phyloP scores from a whole-genome alignment of 2,329 filamentous ascomycete genomes.

The Atkinsonella hypoxylon region DNA sequence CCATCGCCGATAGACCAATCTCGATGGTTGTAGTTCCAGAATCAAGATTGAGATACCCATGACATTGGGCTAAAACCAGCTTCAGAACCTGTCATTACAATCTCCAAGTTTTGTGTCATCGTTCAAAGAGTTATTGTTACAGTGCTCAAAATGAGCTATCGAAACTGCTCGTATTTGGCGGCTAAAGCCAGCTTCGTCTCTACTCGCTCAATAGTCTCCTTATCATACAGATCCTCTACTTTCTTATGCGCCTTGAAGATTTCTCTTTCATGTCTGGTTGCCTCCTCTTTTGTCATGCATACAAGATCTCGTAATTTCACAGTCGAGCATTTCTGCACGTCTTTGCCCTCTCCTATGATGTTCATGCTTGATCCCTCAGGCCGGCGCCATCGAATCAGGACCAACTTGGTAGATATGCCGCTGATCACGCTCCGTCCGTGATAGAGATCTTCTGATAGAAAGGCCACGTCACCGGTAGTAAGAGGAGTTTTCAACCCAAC shows the following conservation, averaged over 20 bases:
- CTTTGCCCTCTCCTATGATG: slow-evolving; percentile 48
- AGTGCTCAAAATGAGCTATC: slow-evolving; percentile 13
- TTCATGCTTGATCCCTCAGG: slow-evolving; percentile 47
- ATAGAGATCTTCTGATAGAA: slow-evolving; percentile 82
- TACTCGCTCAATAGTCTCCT: slow-evolving; percentile 53
- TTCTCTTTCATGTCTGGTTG: slow-evolving; percentile 64
- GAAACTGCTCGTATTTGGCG: slow-evolving; percentile 42
- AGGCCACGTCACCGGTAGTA: slow-evolving; percentile 70
- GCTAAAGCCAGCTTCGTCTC: slow-evolving; percentile 57
- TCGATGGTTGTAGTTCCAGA: too few relatives aligned
- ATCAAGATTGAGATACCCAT: too few relatives aligned
- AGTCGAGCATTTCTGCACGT: slow-evolving; percentile 67
- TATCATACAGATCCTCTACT: slow-evolving; percentile 63
- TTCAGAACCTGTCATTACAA: neutral
- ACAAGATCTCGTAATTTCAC: slow-evolving; percentile 63
- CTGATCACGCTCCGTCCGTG: slow-evolving; percentile 72
- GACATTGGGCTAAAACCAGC: neutral
- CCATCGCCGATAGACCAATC: too few relatives aligned
- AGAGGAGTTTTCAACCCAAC: slow-evolving; percentile 71
- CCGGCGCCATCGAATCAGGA: slow-evolving; percentile 68
- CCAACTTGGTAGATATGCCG: slow-evolving; percentile 66
- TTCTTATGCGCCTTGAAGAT: slow-evolving; percentile 58
- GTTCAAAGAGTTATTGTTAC: neutral
- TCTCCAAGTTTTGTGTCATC: too few relatives aligned
- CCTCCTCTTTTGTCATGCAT: slow-evolving; percentile 89